These are phyloP conservation scores for Penicillium oxalicum DNA, from an alignment of 2,329 filamentous ascomycete species.

Conservation along the genomic window DNA sequence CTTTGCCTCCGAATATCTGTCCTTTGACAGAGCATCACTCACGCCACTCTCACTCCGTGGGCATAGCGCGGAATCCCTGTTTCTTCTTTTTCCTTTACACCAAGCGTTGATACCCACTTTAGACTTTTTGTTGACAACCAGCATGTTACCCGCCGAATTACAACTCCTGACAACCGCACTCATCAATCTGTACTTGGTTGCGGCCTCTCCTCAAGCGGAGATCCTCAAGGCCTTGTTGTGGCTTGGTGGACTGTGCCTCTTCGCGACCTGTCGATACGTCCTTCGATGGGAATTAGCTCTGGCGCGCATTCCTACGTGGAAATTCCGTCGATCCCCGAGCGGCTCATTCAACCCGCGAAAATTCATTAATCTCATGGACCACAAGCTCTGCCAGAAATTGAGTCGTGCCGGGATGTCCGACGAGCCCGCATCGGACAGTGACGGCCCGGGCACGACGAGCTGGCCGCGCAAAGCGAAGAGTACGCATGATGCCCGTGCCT, in stretches of 20 bases:
- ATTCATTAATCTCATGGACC: conserved; percentile 39
- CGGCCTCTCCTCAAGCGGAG: conserved; percentile 72
- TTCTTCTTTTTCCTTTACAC: conserved; percentile 75
- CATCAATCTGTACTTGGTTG: conserved; percentile 73
- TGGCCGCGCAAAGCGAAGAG: conserved; percentile 35
- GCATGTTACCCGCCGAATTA: conserved; percentile 77
- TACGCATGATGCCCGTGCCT: conserved; percentile 16
- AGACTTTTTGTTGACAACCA: conserved; percentile 79
- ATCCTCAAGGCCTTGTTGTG: conserved; percentile 82
- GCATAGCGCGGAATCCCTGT: conserved; percentile 53
- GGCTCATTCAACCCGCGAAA: conserved; percentile 32
- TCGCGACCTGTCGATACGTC: conserved; percentile 66
- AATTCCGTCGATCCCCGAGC: conserved; percentile 59
- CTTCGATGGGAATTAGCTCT: conserved; percentile 79
- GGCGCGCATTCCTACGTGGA: conserved; percentile 85
- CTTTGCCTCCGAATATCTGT: conserved; percentile 43
- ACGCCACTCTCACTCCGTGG: conserved; percentile 28
- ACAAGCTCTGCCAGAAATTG: conserved; percentile 46
- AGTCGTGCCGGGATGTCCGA: conserved; percentile 36
- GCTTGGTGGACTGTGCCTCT: conserved; percentile 70
- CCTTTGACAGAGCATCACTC: conserved; percentile 30
- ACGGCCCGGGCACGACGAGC: conserved; percentile 23
- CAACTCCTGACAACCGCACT: conserved; percentile 78
- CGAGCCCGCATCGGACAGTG: conserved; percentile 35
- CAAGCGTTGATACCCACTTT: conserved; percentile 67